phyloP scores from a whole-genome alignment of 495 filamentous ascomycete genomes.

The Podospora conica region DNA sequence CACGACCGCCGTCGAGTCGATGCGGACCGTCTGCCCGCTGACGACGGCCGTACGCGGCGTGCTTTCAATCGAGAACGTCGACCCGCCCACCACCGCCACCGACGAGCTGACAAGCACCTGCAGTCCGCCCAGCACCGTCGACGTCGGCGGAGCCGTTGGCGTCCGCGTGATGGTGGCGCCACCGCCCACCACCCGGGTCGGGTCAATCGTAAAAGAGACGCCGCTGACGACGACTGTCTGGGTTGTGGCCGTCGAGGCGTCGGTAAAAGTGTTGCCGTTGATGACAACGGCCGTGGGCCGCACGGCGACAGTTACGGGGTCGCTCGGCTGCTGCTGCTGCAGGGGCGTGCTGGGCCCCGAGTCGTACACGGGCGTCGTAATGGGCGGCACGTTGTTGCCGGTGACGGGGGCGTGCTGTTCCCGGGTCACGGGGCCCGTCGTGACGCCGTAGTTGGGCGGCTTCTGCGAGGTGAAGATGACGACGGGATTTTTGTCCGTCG shows the following conservation, averaged over 20 bases:
- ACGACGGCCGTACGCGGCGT: conserved; percentile 17
- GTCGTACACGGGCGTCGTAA: conserved; percentile 28
- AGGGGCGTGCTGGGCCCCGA: conserved; percentile 8
- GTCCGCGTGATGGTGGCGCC: conserved; percentile 32
- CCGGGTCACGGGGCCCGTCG: conserved; percentile 14
- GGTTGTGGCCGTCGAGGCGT: conserved; percentile 29
- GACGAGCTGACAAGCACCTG: conserved; percentile 37
- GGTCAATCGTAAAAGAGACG: conserved; percentile 40
- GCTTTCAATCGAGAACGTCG: conserved; percentile 36
- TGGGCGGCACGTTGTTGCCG: not conserved
- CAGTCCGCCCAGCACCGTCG: conserved; percentile 34
- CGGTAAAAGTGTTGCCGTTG: conserved; percentile 35
- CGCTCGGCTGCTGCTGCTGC: conserved; percentile 12
- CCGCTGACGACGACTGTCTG: conserved; percentile 35
- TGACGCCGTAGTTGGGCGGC: conserved; percentile 40
- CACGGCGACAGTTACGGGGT: conserved; percentile 33
- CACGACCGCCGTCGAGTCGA: conserved; percentile 41
- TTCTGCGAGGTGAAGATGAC: conserved; percentile 36
- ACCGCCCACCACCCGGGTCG: conserved; percentile 34
- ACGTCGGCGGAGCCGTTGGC: conserved; percentile 33
- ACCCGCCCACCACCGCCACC: conserved; percentile 40
- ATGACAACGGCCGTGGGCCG: conserved; percentile 40
- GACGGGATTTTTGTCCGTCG: conserved; percentile 46
- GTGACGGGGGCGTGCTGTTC: conserved; percentile 23
- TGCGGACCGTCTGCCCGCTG: conserved; percentile 39